phyloP scores from a whole-genome alignment of 2,329 filamentous ascomycete genomes.

The Dothideomycetidae sp. region DNA sequence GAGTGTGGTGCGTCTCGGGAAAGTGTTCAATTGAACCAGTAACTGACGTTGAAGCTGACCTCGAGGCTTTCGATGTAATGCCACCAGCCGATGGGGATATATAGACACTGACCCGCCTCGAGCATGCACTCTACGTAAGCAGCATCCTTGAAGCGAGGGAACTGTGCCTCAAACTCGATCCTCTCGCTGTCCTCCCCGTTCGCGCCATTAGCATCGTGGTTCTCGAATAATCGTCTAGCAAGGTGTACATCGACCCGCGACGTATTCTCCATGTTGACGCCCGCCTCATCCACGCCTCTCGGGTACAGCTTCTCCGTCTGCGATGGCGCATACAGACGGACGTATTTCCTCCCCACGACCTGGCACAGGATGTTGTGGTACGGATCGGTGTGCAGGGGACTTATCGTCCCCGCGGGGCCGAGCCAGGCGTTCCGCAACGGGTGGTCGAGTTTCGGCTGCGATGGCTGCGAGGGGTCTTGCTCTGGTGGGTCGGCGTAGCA shows the following conservation, averaged over 20 bases:
- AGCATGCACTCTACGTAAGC: constrained; percentile 66
- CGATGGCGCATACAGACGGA: constrained; percentile 68
- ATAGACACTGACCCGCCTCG: constrained; percentile 67
- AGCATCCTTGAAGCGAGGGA: constrained; percentile 43
- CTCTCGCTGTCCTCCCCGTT: constrained; percentile 16
- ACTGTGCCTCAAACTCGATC: constrained; percentile 23
- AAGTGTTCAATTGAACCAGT: constrained; percentile 64
- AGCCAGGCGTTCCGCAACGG: constrained; percentile 86
- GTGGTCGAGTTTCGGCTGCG: constrained; percentile 28
- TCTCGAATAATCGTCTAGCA: constrained; percentile 14
- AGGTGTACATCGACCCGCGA: constrained; percentile 54
- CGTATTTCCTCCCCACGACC: constrained; percentile 78
- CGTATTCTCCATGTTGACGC: constrained; percentile 88
- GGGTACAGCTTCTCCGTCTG: constrained; percentile 47
- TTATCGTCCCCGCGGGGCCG: constrained; percentile 75
- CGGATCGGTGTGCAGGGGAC: constrained; percentile 82
- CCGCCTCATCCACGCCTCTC: constrained; percentile 44
- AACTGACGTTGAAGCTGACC: constrained; percentile 86
- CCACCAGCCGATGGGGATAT: constrained; percentile 95
- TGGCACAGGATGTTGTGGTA: constrained; percentile 89
- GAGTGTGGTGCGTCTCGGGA: too few species aligned
- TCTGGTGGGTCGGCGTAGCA: constrained; percentile 58
- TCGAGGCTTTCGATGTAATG: constrained; percentile 83
- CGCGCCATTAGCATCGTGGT: constrained; percentile 13
- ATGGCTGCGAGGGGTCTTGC: constrained; percentile 59